Percentiles rank a stretch among this genome's conserved stretches.
Conservation (phyloP, 768 basidiomycete species). For the Pleurotus platypus region DNA sequence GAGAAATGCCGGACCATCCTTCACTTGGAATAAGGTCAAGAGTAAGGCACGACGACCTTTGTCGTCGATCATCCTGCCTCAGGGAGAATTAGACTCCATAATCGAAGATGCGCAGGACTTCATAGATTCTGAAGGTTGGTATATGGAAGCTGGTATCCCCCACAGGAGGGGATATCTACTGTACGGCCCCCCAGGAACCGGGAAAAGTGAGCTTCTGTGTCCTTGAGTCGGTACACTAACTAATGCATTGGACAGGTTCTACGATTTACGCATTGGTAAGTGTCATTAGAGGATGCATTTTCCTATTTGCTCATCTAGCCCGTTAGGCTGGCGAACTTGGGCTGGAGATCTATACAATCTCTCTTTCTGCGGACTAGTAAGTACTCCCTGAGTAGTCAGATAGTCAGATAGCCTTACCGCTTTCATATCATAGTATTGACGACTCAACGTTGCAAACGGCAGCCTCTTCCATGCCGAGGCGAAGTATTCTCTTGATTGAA, state of each 20-base stretch:
- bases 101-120: conserved; percentile 52
- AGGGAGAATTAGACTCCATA: conserved; percentile 41
- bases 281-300: background rate
- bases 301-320: background rate
- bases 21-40: conserved; percentile 42
- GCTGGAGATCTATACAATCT: conserved; percentile 77
- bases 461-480: conserved; percentile 43
- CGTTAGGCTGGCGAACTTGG: conserved; percentile 59
- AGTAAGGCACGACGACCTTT: conserved; percentile 46
- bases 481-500: conserved; percentile 11
- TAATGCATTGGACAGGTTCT: conserved; percentile 27
- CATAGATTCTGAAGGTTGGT: conserved; percentile 51
- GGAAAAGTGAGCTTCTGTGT: conserved; percentile 41
- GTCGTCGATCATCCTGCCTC: conserved; percentile 49
- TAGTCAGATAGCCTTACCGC: too few species aligned
- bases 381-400: conserved; percentile 10
- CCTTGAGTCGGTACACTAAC: too few species aligned
- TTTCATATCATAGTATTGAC: conserved; percentile 33
- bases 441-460: conserved; percentile 45
- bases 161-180: conserved; percentile 55
- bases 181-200: conserved; percentile 58
- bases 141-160: conserved; percentile 51
- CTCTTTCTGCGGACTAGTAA: conserved; percentile 44
- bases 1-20: conserved; percentile 33
- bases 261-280: conserved; percentile 51